Evolutionary conservation across 2,329 filamentous ascomycete genomes (phyloP).

Genomic region (Sporothrix humicola): DNA sequence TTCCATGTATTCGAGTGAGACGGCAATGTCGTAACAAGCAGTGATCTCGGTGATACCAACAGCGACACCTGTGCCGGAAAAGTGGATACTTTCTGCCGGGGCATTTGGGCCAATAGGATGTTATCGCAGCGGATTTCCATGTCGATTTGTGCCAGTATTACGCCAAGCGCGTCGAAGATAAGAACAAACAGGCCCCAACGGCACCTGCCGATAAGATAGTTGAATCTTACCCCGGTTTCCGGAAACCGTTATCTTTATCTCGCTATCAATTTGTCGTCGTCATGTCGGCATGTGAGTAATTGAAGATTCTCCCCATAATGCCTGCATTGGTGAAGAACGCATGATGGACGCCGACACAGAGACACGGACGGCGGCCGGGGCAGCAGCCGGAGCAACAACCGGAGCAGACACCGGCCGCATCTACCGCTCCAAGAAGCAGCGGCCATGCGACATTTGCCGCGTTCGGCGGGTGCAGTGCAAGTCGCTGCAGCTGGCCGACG

Average conservation of each 20-base stretch:
- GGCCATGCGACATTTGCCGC: slow-evolving; percentile 27
- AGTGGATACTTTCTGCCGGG: not conserved
- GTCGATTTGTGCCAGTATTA: not conserved
- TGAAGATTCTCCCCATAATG: not conserved
- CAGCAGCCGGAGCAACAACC: too few species aligned
- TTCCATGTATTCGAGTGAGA: too few species aligned
- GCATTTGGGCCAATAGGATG: not conserved
- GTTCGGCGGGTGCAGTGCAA: slow-evolving; percentile 24
- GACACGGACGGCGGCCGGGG: not conserved
- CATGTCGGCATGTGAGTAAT: not conserved
- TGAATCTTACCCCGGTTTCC: not conserved
- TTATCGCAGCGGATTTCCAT: not conserved
- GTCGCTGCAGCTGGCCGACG: slow-evolving; percentile 6
- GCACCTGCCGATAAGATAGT: not conserved
- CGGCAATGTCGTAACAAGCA: too few species aligned
- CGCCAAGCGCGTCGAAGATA: not conserved
- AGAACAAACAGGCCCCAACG: not conserved
- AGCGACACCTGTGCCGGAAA: not conserved
- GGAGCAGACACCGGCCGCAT: not conserved
- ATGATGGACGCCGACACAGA: not conserved
- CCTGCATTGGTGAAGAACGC: not conserved
- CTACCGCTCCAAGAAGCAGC: slow-evolving; percentile 29
- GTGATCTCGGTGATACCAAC: not conserved
- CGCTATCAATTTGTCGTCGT: not conserved
- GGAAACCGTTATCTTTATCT: too few species aligned